Conservation (phyloP, 768 basidiomycete genomes). For the Cyclocybe cylindracea region DNA sequence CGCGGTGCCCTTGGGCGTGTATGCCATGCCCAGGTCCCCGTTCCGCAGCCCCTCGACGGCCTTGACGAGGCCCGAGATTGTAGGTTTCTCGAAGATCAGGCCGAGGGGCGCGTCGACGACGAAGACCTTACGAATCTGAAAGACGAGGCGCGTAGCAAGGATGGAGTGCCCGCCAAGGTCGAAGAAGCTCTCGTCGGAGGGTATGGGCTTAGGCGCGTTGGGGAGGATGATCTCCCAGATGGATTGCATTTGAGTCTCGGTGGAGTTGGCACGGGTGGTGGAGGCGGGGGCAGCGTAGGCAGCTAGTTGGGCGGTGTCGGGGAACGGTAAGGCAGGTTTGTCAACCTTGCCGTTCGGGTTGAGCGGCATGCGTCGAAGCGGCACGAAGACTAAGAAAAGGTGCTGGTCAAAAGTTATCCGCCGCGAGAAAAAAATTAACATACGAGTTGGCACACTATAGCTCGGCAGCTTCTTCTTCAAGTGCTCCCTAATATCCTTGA, state of each 20-base stretch:
- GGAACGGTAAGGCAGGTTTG: constrained; percentile 97
- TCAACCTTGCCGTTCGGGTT: constrained; percentile 99
- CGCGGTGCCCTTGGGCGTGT: constrained; percentile 23
- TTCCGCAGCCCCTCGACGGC: constrained; percentile 77
- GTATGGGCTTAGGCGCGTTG: constrained; percentile 73
- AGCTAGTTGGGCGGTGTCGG: constrained; percentile 80
- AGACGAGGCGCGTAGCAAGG: constrained; percentile 94
- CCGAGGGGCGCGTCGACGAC: constrained; percentile 90
- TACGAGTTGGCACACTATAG: constrained; percentile 90
- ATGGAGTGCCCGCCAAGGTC: constrained; percentile 99
- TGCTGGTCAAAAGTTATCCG: constrained; percentile 5
- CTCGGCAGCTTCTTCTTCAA: constrained; percentile 95
- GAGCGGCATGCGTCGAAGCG: constrained; percentile 91
- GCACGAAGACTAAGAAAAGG: constrained; percentile 79
- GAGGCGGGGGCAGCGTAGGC: constrained; percentile 42
- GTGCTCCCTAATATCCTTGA: constrained; percentile 92
- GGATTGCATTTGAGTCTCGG: constrained; percentile 77
- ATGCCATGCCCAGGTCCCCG: constrained; percentile 76
- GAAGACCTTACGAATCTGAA: constrained; percentile 93
- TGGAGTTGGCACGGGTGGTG: constrained; percentile 52
- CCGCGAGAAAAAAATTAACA: constrained; percentile 30
- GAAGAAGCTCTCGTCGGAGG: constrained; percentile 94
- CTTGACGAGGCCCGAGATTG: constrained; percentile 72
- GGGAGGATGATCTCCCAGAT: constrained; percentile 87
- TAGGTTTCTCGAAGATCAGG: constrained; percentile 89